Conservation (phyloP, 768 basidiomycete species). For the Phylloporus sp. region DNA sequence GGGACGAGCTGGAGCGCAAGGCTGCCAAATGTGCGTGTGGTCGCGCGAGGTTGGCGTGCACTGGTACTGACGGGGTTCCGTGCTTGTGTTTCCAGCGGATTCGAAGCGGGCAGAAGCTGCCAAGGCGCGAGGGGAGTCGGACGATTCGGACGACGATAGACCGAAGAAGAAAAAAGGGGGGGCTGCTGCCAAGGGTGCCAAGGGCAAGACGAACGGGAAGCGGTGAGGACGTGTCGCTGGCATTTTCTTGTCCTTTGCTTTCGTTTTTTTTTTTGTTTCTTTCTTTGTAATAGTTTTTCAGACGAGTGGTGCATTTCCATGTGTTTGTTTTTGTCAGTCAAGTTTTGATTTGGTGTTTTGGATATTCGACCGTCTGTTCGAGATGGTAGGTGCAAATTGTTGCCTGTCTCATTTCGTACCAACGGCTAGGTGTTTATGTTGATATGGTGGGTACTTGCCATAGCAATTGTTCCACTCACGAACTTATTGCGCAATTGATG, state of each 20-base stretch:
- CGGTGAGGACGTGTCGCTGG: conserved; percentile 25
- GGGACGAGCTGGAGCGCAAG: conserved; percentile 92
- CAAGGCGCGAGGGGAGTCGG: conserved; percentile 41
- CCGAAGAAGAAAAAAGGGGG: conserved; percentile 41
- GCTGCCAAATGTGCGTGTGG: conserved; percentile 70
- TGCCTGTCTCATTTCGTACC: too few relatives aligned
- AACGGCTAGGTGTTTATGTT: too few relatives aligned
- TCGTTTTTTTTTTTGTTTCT: background rate
- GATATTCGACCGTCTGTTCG: too few relatives aligned
- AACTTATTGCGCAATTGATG: too few relatives aligned
- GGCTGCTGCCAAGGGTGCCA: conserved; percentile 18
- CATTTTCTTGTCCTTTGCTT: background rate
- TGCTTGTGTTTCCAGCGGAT: conserved; percentile 40
- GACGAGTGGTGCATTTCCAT: background rate
- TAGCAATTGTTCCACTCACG: too few relatives aligned
- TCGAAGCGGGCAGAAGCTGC: conserved; percentile 41
- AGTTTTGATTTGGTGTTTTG: too few relatives aligned
- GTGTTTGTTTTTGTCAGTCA: too few relatives aligned
- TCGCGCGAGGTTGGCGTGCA: background rate
- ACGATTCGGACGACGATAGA: conserved; percentile 47
- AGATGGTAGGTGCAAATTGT: too few relatives aligned
- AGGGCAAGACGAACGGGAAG: conserved; percentile 41
- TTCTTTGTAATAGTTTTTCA: conserved; percentile 2
- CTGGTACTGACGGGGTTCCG: background rate
- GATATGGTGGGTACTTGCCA: too few relatives aligned